Evolutionary conservation across 2,329 filamentous ascomycete species (phyloP).

Genomic region (Penicillium sp.): DNA sequence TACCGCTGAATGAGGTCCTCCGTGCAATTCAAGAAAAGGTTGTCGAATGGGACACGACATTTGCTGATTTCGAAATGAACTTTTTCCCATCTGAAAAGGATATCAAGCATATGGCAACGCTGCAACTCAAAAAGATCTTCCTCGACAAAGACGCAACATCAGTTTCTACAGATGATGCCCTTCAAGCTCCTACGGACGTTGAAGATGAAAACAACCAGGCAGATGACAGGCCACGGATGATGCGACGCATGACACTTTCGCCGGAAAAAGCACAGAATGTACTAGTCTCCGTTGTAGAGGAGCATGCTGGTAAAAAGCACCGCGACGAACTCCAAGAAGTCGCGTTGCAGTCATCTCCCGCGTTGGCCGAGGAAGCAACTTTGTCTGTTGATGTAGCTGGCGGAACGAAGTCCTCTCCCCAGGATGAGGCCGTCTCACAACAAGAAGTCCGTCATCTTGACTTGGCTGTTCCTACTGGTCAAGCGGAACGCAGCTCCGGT

Average conservation of each 20-base stretch:
- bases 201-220: slow-evolving; percentile 29
- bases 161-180: slow-evolving; percentile 66
- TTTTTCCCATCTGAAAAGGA: slow-evolving; percentile 95
- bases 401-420: slow-evolving; percentile 19
- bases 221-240: slow-evolving; percentile 32
- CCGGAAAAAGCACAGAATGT: slow-evolving; percentile 64
- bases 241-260: slow-evolving; percentile 50
- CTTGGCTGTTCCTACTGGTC: slow-evolving; percentile 48
- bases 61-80: slow-evolving; percentile 85
- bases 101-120: slow-evolving; percentile 83
- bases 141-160: slow-evolving; percentile 79
- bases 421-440: slow-evolving; percentile 36
- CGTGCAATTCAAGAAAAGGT: slow-evolving; percentile 90
- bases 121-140: slow-evolving; percentile 94
- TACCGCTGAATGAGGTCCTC: slow-evolving; percentile 85
- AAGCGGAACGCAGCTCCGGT: slow-evolving; percentile 23
- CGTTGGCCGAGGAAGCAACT: slow-evolving; percentile 23
- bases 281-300: slow-evolving; percentile 63
- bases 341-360: slow-evolving; percentile 13
- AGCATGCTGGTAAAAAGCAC: slow-evolving; percentile 51
- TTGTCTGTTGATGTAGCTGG: slow-evolving; percentile 19
- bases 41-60: slow-evolving; percentile 87
- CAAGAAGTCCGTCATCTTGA: slow-evolving; percentile 62
- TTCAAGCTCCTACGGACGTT: slow-evolving; percentile 43
- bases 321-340: slow-evolving; percentile 18